Percentiles rank a stretch among this genome's conserved stretches.
Evolutionary conservation across 495 filamentous ascomycete genomes (phyloP).

Genomic region (Xylaria nigripes): DNA sequence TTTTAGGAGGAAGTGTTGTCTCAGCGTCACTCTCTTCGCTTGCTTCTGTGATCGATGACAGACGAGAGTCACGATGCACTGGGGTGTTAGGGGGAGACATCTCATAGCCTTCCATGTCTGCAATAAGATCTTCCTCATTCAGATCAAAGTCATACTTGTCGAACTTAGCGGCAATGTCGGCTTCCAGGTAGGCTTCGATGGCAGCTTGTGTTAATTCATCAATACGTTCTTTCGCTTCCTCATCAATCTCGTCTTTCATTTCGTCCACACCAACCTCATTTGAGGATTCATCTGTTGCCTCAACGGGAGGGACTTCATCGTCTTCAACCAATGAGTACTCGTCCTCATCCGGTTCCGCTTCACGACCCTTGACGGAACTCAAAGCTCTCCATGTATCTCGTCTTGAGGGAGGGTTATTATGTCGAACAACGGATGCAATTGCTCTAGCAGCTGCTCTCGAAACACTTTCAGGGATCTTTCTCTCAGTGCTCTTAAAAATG

Average conservation of each 20-base stretch:
- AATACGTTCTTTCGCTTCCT: too few relatives aligned
- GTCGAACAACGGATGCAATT: slow-evolving; percentile 20
- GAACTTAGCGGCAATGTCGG: slow-evolving; percentile 25
- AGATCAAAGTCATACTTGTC: slow-evolving; percentile 29
- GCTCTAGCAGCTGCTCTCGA: slow-evolving; percentile 19
- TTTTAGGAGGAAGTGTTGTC: slow-evolving; percentile 43
- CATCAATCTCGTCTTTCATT: too few relatives aligned
- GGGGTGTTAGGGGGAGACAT: slow-evolving; percentile 37
- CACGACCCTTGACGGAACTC: slow-evolving; percentile 32
- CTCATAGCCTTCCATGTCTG: slow-evolving; percentile 43
- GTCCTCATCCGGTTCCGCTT: slow-evolving; percentile 16
- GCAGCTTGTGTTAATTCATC: slow-evolving; percentile 25
- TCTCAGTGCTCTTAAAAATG: slow-evolving; percentile 19
- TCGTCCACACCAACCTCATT: too few relatives aligned
- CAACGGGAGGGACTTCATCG: slow-evolving; percentile 23
- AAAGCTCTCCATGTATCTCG: slow-evolving; percentile 47
- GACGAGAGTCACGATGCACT: slow-evolving; percentile 12
- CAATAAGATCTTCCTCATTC: slow-evolving; percentile 38
- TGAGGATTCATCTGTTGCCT: slow-evolving; percentile 41
- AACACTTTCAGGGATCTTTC: slow-evolving; percentile 18
- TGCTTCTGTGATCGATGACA: slow-evolving; percentile 41
- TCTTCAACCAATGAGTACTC: slow-evolving; percentile 19
- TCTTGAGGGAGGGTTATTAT: slow-evolving; percentile 53
- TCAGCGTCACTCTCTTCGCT: slow-evolving; percentile 59
- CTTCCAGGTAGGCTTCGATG: slow-evolving; percentile 28